Base-by-base conservation (phyloP, 257 asterid genomes). In the Nicotiana tabacum region DNA sequence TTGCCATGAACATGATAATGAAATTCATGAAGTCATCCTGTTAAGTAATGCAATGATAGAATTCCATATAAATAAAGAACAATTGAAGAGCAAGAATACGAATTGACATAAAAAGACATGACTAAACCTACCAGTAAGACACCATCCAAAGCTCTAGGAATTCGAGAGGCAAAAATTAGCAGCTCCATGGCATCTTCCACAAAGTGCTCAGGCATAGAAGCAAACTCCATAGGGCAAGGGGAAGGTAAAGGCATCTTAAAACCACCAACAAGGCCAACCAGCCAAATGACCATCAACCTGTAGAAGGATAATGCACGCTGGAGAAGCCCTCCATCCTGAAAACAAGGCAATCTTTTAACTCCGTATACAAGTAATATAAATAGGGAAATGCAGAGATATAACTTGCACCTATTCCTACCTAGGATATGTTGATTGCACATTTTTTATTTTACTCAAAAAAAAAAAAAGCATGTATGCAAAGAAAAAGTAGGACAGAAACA, bases 1-100 rank as follows among this genome's bases (percentile, higher is more conserved):
- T 93, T 65, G 93, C 98, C 99, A 96, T 96, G 94, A 94, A 96
- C 99, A 96, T 96, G 85, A 96, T 93, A 83, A 96, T 94, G 91
- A 96, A 93, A 87, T 96, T 96, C 98, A 94, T 94, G 86, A 94
- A 96, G 81, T 96, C 99, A 72, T 94, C 99, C 99, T 96, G 88
- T 79, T 83, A 81, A 83, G 81, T 87, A 5, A 70, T 61, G 77
- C 39, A 76, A 35, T 55, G 70, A 82, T 58, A 56, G 13, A 18
- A 78, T 77, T 66, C 17, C 17, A 72, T 27, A 48, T 11, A 33
- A 37, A 10, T 48, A 65, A 68, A 39, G 17, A 83, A 83, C 77
- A 81, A 77, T 80, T 51, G 55, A 64, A 66, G 65, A 30, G 6
- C 82, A 51, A 51, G 61, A 76, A 76, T 27, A 27, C 29, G 62